Percentiles rank a stretch among this genome's conserved stretches.
Conservation (phyloP, 2,329 filamentous ascomycete genomes). For the Alternaria alternata region DNA sequence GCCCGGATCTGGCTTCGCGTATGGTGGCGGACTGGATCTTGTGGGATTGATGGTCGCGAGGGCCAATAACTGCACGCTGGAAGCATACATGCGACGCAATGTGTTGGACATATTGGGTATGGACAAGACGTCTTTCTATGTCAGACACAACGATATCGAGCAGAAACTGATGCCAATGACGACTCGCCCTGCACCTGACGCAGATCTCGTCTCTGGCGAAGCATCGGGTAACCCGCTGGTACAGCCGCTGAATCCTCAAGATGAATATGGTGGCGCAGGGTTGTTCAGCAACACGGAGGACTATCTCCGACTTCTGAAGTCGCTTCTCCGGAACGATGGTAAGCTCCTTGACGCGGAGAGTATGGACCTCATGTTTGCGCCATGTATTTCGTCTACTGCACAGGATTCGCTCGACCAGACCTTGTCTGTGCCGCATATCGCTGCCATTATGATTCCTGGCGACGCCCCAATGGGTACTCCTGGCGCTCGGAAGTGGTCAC, state of each 20-base stretch:
- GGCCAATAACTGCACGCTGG: slow-evolving; percentile 27
- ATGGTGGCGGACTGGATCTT: slow-evolving; percentile 34
- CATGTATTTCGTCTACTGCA: slow-evolving; percentile 7
- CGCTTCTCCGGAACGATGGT: slow-evolving; percentile 27
- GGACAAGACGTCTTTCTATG: slow-evolving; percentile 31
- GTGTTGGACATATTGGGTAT: slow-evolving; percentile 35
- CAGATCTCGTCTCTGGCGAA: slow-evolving; percentile 13
- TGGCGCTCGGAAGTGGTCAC: slow-evolving; percentile 22
- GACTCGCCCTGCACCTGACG: slow-evolving; percentile 13
- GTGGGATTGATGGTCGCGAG: slow-evolving; percentile 37
- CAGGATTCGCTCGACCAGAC: not conserved
- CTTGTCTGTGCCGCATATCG: slow-evolving; percentile 13
- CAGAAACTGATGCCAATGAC: slow-evolving; percentile 29
- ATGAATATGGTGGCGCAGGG: slow-evolving; percentile 31
- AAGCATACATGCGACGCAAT: slow-evolving; percentile 17
- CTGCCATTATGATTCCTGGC: slow-evolving; percentile 23
- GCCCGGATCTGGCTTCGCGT: slow-evolving; percentile 31
- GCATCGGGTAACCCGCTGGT: not conserved
- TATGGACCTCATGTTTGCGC: slow-evolving; percentile 24
- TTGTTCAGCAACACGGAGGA: slow-evolving; percentile 30
- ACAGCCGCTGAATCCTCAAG: slow-evolving; percentile 16
- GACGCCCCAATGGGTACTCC: slow-evolving; percentile 19
- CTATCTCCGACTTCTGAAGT: slow-evolving; percentile 30
- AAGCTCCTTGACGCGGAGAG: slow-evolving; percentile 23
- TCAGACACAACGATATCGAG: slow-evolving; percentile 17